Evolutionary conservation across 202 grass and related monocot genomes (phyloP).

Genomic region (Carex sylvatica): DNA sequence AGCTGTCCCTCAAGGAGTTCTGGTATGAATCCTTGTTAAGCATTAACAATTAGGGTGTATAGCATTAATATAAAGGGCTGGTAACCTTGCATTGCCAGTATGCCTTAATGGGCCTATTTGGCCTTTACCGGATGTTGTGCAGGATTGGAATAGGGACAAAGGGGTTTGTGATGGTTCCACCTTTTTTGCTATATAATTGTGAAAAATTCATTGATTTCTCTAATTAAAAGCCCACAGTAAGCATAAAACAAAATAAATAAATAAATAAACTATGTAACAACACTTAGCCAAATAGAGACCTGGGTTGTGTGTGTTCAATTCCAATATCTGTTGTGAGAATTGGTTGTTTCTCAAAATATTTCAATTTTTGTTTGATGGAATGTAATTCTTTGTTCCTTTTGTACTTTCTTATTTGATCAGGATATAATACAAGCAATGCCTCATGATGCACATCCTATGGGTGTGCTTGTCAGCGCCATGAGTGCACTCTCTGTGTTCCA

Average conservation of each 20-base stretch:
- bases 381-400: neutral
- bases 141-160: neutral
- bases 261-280: neutral
- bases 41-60: neutral
- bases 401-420: conserved; percentile 32
- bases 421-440: conserved; percentile 98
- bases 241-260: neutral
- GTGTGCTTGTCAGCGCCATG: conserved; percentile 93
- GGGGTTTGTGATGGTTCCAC: neutral
- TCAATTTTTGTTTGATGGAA: neutral
- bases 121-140: neutral
- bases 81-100: neutral
- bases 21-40: conserved; percentile 40
- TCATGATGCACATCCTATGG: conserved; percentile 98
- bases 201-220: neutral
- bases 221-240: neutral
- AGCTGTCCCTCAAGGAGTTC: conserved; percentile 83
- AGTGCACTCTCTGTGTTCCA: conserved; percentile 96
- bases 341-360: neutral
- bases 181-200: neutral
- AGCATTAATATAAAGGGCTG: neutral
- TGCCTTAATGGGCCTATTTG: neutral
- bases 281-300: neutral
- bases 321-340: neutral
- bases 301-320: neutral